phyloP scores from a whole-genome alignment of 495 filamentous ascomycete genomes.

The Hyaloscypha finlandica region DNA sequence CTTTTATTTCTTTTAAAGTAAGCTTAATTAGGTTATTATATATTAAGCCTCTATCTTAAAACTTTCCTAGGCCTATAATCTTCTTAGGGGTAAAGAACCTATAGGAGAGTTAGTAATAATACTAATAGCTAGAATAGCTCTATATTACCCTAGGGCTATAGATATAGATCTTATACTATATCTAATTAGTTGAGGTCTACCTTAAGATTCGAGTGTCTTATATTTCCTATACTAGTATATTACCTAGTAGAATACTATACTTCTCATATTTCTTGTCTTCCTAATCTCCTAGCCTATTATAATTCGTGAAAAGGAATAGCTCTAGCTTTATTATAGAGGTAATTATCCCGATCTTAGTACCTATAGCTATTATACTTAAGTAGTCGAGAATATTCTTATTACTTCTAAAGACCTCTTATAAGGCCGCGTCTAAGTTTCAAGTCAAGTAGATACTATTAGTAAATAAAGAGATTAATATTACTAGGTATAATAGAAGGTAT shows the following conservation, averaged over 20 bases:
- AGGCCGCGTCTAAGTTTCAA: constrained; percentile 29
- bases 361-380: constrained; percentile 10
- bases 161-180: constrained; percentile 35
- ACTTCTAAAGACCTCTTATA: constrained; percentile 34
- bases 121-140: background rate
- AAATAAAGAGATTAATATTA: constrained; percentile 34
- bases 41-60: constrained; percentile 38
- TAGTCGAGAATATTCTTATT: constrained; percentile 34
- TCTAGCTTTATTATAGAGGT: constrained; percentile 32
- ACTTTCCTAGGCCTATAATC: constrained; percentile 29
- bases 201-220: constrained; percentile 16
- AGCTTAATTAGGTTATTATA: constrained; percentile 40
- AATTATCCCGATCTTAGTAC: constrained; percentile 31
- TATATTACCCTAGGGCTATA: constrained; percentile 29
- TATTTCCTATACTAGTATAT: constrained; percentile 32
- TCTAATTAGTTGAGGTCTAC: background rate
- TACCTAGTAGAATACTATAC: constrained; percentile 17
- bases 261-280: constrained; percentile 27
- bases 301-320: constrained; percentile 36
- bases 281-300: constrained; percentile 29
- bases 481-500: constrained; percentile 26
- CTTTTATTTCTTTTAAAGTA: constrained; percentile 35
- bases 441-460: constrained; percentile 37
- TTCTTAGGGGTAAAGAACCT: constrained; percentile 27
- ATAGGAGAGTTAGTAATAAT: background rate